A percentile compares a stretch with the other conserved stretches of the same genome.
phyloP scores from a whole-genome alignment of 306 rosid species.

The Ziziphus jujuba region DNA sequence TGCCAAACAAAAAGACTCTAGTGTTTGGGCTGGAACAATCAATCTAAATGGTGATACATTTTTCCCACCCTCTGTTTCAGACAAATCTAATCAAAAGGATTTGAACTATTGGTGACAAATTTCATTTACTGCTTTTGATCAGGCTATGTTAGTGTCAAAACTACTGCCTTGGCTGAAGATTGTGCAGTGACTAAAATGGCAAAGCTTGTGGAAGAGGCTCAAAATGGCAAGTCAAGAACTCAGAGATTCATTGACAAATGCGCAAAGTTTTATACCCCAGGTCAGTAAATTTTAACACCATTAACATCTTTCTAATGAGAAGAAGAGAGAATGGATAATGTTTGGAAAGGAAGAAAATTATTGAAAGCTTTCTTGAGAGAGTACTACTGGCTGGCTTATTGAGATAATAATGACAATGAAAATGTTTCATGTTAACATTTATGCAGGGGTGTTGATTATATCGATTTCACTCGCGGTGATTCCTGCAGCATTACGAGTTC shows the following conservation, averaged over 20 bases:
- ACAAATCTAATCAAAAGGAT: background rate
- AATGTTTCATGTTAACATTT: background rate
- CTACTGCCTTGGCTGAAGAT: slow-evolving; percentile 83
- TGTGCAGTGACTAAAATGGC: slow-evolving; percentile 96
- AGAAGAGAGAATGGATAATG: too few relatives aligned
- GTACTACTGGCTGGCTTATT: background rate
- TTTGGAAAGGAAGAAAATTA: too few relatives aligned
- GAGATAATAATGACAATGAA: background rate
- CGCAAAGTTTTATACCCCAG: slow-evolving; percentile 87
- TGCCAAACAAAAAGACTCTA: slow-evolving; percentile 69
- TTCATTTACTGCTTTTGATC: slow-evolving; percentile 7
- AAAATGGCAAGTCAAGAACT: slow-evolving; percentile 73
- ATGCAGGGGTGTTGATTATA: slow-evolving; percentile 66
- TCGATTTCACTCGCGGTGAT: slow-evolving; percentile 56
- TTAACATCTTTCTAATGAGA: too few relatives aligned
- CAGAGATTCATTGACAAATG: slow-evolving; percentile 82
- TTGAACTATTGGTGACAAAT: background rate
- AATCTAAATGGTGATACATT: slow-evolving; percentile 69
- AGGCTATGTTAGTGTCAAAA: slow-evolving; percentile 89
- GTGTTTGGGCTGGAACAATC: slow-evolving; percentile 91
- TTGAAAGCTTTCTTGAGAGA: too few relatives aligned
- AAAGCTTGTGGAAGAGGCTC: slow-evolving; percentile 95
- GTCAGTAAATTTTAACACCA: slow-evolving; percentile 33
- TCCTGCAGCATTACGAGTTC: slow-evolving; percentile 50
- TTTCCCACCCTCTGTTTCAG: background rate